These are phyloP conservation scores for Termitomyces sp. DNA, from an alignment of 768 basidiomycete genomes.

Conservation along the genomic window DNA sequence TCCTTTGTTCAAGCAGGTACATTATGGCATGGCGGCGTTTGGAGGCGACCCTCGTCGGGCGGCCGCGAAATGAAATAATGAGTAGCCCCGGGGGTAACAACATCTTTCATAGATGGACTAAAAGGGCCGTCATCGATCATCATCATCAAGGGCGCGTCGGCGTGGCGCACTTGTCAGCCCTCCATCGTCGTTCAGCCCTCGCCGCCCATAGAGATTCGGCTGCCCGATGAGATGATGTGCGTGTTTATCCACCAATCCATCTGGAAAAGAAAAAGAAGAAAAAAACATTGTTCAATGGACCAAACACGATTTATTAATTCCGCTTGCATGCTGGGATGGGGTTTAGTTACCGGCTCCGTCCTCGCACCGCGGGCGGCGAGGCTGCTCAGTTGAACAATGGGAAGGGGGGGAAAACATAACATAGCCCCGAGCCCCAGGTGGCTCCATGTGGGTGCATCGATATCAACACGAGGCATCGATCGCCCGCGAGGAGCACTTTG, in stretches of 20 bases:
- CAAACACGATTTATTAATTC: background rate
- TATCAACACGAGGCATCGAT: background rate
- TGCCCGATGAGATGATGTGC: background rate
- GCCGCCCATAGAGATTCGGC: background rate
- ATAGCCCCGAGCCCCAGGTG: background rate
- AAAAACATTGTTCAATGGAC: background rate
- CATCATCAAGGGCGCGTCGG: background rate
- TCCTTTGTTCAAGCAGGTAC: background rate
- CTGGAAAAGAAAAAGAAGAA: background rate
- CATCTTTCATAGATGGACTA: background rate
- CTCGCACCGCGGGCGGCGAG: background rate
- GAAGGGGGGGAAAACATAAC: background rate
- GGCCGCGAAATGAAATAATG: background rate
- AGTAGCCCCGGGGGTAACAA: background rate
- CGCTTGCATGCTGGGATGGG: background rate
- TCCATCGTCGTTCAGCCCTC: background rate
- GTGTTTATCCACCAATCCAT: background rate
- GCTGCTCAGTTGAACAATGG: too few relatives aligned
- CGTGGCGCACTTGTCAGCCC: background rate
- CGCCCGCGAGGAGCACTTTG: background rate
- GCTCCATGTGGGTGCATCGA: background rate
- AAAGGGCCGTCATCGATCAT: background rate
- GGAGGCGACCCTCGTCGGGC: background rate
- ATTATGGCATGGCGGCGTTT: background rate
- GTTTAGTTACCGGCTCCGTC: too few relatives aligned